phyloP scores from a whole-genome alignment of 73 alveolate genomes.

The Paramecium sonneborni region DNA sequence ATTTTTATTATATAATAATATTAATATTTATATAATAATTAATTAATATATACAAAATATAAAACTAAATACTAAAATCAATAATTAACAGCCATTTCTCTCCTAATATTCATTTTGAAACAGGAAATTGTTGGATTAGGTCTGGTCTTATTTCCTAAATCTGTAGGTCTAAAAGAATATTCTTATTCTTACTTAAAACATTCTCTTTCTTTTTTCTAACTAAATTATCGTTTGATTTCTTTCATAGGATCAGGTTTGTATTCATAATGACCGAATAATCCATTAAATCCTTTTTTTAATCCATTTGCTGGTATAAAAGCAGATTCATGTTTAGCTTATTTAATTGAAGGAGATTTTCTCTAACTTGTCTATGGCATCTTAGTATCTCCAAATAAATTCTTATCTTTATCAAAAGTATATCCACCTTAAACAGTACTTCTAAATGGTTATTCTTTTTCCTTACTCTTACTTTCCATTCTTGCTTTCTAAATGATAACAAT shows the following conservation, averaged over 20 bases:
- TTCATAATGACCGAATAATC: not conserved
- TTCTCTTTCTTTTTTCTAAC: not conserved
- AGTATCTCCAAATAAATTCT: not conserved
- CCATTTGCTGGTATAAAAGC: not conserved
- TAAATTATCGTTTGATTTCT: not conserved
- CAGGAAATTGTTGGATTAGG: conserved; percentile 37
- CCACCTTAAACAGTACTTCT: not conserved
- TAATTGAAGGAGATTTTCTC: not conserved
- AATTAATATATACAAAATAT: not conserved
- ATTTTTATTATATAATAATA: not conserved
- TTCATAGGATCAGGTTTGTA: not conserved
- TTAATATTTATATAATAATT: not conserved
- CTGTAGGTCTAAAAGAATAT: not conserved
- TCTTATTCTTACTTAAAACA: not conserved
- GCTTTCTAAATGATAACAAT: not conserved
- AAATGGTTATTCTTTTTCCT: not conserved
- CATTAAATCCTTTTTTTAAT: not conserved
- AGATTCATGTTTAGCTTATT: not conserved
- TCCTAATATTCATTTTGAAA: conserved; percentile 10
- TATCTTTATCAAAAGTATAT: not conserved
- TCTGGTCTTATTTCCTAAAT: not conserved
- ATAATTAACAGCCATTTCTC: not conserved
- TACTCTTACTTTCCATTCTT: not conserved
- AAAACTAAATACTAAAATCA: not conserved
- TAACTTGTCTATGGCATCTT: not conserved